Evolutionary conservation across 148 eudicot genomes (phyloP).

Genomic region (Selenicereus undatus): DNA sequence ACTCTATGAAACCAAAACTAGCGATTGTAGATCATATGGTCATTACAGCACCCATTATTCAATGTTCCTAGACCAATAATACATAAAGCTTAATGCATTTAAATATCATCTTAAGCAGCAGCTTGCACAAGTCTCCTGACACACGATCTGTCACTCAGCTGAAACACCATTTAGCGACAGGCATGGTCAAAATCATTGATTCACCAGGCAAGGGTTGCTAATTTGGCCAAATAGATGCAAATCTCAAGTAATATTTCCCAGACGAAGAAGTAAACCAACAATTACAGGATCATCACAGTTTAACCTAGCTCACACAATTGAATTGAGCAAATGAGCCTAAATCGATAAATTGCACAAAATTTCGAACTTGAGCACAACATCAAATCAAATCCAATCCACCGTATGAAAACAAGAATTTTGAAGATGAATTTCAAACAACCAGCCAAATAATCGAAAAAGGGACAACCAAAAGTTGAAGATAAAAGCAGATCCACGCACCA

Average conservation of each 20-base stretch:
- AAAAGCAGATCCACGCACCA: not conserved
- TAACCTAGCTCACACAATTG: not conserved
- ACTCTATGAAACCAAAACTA: not conserved
- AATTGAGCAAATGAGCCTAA: not conserved
- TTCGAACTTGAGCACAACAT: not conserved
- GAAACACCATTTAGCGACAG: not conserved
- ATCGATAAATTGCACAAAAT: not conserved
- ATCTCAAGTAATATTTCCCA: not conserved
- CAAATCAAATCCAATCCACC: not conserved
- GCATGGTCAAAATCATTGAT: not conserved
- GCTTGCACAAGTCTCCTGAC: not conserved
- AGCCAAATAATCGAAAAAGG: too few relatives aligned
- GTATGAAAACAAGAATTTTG: not conserved
- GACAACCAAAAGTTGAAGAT: not conserved
- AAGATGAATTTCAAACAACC: not conserved
- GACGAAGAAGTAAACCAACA: not conserved
- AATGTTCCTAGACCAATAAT: not conserved
- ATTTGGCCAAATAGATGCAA: not conserved
- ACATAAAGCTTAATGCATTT: not conserved
- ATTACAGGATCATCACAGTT: constrained; percentile 6
- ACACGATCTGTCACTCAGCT: not conserved
- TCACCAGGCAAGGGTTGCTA: not conserved
- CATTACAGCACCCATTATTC: not conserved
- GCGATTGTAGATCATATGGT: not conserved
- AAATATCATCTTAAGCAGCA: not conserved